phyloP scores from a whole-genome alignment of 1,284 basidiomycete species.

The Tetrapyrgos nigripes region DNA sequence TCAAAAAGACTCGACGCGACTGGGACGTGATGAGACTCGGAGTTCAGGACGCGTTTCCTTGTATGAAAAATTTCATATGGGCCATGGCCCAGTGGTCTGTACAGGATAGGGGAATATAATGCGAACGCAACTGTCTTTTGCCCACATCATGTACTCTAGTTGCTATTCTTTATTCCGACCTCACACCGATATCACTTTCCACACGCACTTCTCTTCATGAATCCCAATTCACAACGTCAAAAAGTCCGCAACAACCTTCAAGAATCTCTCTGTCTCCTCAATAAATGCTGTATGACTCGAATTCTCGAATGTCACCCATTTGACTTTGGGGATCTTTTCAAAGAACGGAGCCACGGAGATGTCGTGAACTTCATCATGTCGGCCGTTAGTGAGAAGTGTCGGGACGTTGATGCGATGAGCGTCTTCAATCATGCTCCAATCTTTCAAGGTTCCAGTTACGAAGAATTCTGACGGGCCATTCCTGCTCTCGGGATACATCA shows the following conservation, averaged over 20 bases:
- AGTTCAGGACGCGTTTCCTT: too few relatives aligned
- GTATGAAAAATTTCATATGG: too few relatives aligned
- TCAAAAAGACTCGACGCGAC: too few relatives aligned
- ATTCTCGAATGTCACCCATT: conserved; percentile 54
- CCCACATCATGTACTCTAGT: too few relatives aligned
- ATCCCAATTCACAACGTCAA: conserved; percentile 3
- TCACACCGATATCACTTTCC: too few relatives aligned
- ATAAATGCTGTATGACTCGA: conserved; percentile 51
- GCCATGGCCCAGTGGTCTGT: too few relatives aligned
- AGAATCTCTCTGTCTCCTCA: conserved; percentile 53
- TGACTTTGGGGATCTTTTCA: conserved; percentile 46
- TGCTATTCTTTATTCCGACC: too few relatives aligned
- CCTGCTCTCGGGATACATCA: neutral
- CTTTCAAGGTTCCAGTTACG: neutral
- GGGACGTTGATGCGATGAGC: conserved; percentile 51
- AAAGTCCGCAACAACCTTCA: conserved; percentile 46
- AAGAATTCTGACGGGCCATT: conserved; percentile 12
- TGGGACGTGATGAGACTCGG: too few relatives aligned
- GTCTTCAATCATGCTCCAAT: conserved; percentile 34
- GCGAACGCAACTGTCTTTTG: too few relatives aligned
- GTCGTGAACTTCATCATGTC: conserved; percentile 58
- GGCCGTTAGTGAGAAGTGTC: conserved; percentile 59
- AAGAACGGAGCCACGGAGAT: conserved; percentile 51
- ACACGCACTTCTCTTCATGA: too few relatives aligned
- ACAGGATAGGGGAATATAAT: too few relatives aligned